Evolutionary conservation across 2,329 filamentous ascomycete genomes (phyloP).

Genomic region (Verticillium zaregamsianum): DNA sequence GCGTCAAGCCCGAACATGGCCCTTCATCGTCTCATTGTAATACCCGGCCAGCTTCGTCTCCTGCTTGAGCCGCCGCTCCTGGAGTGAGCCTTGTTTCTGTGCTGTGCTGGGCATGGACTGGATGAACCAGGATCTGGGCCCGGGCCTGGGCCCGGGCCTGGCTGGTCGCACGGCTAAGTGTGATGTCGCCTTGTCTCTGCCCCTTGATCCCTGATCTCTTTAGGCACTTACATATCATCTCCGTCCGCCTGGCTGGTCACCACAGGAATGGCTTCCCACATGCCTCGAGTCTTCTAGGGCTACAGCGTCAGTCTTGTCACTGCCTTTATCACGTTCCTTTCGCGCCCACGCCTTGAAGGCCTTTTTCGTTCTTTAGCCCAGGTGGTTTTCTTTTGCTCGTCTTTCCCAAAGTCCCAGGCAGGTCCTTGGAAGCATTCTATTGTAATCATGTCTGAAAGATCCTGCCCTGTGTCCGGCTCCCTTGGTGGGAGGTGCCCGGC

Average conservation of each 20-base stretch:
- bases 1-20: background rate
- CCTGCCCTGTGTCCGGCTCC: constrained; percentile 27
- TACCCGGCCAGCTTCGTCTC: background rate
- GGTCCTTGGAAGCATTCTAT: background rate
- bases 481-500: constrained; percentile 19
- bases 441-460: constrained; percentile 23
- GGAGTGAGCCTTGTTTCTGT: background rate
- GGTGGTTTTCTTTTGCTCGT: background rate
- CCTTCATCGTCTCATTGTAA: background rate
- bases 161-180: background rate
- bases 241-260: background rate
- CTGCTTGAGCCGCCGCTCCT: background rate
- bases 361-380: background rate
- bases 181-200: background rate
- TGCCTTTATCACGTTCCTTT: background rate
- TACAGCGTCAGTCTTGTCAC: background rate
- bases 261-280: background rate
- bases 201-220: background rate
- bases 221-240: background rate
- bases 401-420: background rate
- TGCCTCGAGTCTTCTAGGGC: background rate
- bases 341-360: background rate
- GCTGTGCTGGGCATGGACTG: background rate
- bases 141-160: background rate
- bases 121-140: background rate